These are phyloP conservation scores for Alternaria alternata DNA, from an alignment of 2,329 filamentous ascomycete genomes.

Conservation along the genomic window DNA sequence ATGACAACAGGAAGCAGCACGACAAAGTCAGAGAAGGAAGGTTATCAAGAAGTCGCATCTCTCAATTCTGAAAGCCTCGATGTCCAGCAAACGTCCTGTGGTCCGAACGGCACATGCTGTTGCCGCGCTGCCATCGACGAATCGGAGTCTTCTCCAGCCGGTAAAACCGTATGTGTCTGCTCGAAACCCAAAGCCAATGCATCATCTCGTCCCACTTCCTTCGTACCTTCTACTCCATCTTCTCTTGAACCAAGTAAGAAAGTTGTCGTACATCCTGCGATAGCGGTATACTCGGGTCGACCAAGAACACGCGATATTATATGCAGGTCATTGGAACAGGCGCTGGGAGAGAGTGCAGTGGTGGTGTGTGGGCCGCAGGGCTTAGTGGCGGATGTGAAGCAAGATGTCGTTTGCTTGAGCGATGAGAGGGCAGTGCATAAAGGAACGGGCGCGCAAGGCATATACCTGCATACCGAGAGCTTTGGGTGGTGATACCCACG, in stretches of 20 bases:
- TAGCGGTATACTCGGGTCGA: constrained; percentile 58
- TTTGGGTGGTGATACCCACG: constrained; percentile 49
- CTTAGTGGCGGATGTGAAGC: constrained; percentile 64
- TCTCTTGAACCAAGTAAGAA: constrained; percentile 15
- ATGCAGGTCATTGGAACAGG: constrained; percentile 63
- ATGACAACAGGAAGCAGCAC: constrained; percentile 22
- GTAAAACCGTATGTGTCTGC: constrained; percentile 29
- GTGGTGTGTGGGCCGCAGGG: constrained; percentile 68
- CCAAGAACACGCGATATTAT: constrained; percentile 63
- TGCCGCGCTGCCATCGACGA: constrained; percentile 58
- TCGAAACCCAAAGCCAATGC: neutral
- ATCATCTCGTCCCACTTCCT: constrained; percentile 14
- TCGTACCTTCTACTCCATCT: constrained; percentile 22
- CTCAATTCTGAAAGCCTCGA: constrained; percentile 10
- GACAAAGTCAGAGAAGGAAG: constrained; percentile 20
- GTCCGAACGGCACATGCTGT: constrained; percentile 54
- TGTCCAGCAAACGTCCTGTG: constrained; percentile 37
- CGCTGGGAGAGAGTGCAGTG: constrained; percentile 68
- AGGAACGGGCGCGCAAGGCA: constrained; percentile 70
- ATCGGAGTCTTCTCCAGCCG: constrained; percentile 37
- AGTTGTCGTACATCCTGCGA: constrained; percentile 42
- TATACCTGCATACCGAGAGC: constrained; percentile 67
- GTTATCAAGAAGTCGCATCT: constrained; percentile 33
- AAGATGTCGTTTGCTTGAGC: constrained; percentile 63
- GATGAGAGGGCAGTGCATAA: constrained; percentile 74